These are phyloP conservation scores for Fusarium acutatum DNA, from an alignment of 2,329 filamentous ascomycete species.

Conservation along the genomic window DNA sequence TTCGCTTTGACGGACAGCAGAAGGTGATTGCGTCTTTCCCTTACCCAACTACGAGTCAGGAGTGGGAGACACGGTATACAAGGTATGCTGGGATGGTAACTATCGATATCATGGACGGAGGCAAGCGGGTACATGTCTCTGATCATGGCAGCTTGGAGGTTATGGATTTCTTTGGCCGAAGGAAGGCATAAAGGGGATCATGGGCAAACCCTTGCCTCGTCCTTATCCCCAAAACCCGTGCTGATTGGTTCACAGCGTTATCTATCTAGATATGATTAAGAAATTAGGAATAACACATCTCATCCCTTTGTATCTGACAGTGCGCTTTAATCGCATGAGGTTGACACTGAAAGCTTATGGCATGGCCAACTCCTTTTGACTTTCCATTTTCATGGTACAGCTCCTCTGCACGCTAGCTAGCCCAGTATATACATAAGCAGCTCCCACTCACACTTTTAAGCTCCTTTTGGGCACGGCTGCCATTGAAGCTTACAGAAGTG, in stretches of 20 bases:
- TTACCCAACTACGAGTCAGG: neutral
- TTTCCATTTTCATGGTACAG: neutral
- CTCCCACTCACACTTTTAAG: rapidly evolving
- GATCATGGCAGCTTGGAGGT: neutral
- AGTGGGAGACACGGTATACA: neutral
- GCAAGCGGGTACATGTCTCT: neutral
- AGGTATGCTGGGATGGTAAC: neutral
- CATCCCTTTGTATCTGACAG: too few relatives aligned
- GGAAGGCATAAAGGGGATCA: neutral
- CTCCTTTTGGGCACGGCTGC: neutral
- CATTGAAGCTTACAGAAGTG: neutral
- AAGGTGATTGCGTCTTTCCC: neutral
- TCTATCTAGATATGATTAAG: rapidly evolving
- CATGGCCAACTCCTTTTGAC: neutral
- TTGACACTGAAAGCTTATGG: neutral
- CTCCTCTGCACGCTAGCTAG: rapidly evolving
- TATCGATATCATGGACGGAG: neutral
- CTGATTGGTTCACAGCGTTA: rapidly evolving
- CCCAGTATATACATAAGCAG: neutral
- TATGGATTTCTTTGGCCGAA: neutral
- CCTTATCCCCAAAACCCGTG: neutral
- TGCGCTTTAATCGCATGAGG: neutral
- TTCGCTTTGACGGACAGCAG: neutral
- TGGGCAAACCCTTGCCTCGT: too few relatives aligned
- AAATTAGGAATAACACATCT: neutral